Percentiles rank a stretch among this genome's conserved stretches.
These are phyloP conservation scores for Aspergillus transmontanensis DNA, from an alignment of 2,329 filamentous ascomycete genomes.

Conservation along the genomic window DNA sequence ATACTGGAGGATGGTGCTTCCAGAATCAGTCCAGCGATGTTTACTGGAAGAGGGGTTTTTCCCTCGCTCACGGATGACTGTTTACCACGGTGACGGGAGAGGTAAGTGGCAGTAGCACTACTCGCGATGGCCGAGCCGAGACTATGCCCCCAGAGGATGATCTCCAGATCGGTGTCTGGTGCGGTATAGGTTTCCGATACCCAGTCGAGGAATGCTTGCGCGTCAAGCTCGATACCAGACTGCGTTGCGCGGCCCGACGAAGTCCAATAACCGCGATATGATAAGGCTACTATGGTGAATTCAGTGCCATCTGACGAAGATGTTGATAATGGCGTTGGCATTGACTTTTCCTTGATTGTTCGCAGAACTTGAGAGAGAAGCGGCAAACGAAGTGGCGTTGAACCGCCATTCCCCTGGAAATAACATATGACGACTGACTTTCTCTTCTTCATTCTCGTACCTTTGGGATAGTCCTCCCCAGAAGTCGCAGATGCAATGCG, in stretches of 20 bases:
- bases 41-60: too few species aligned
- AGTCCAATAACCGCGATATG: conserved; percentile 76
- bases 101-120: conserved; percentile 55
- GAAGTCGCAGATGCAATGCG: conserved; percentile 21
- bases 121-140: conserved; percentile 73
- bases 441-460: neutral
- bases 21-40: conserved; percentile 59
- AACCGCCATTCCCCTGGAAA: conserved; percentile 38
- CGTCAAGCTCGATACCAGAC: conserved; percentile 68
- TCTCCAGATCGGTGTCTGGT: conserved; percentile 23
- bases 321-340: neutral
- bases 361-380: conserved; percentile 51
- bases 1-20: conserved; percentile 77
- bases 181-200: conserved; percentile 48
- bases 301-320: neutral
- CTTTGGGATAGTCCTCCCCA: too few species aligned
- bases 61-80: too few species aligned
- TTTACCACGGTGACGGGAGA: conserved; percentile 23
- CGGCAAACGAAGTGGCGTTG: conserved; percentile 37
- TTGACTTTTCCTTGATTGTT: conserved; percentile 14
- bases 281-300: conserved; percentile 52
- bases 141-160: conserved; percentile 77
- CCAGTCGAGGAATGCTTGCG: conserved; percentile 66
- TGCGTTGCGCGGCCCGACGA: conserved; percentile 73
- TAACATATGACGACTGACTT: conserved; percentile 33